These are phyloP conservation scores for Penicillium griseofulvum DNA, from an alignment of 2,329 filamentous ascomycete genomes.

Conservation along the genomic window DNA sequence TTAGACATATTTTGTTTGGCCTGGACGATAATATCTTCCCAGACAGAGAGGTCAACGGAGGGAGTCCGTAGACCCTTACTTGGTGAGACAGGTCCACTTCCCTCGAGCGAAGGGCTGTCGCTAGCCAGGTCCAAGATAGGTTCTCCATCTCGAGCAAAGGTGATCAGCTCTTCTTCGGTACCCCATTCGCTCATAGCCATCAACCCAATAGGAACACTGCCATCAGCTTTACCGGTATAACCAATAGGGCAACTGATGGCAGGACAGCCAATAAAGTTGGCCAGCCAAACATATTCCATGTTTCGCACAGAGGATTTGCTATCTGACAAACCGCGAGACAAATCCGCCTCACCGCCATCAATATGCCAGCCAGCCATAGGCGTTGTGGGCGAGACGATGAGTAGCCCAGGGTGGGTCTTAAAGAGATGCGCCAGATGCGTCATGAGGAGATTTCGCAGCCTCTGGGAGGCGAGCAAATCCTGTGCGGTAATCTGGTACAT, in stretches of 20 bases:
- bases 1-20: conserved; percentile 12
- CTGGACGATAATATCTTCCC: conserved; percentile 40
- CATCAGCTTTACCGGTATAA: conserved; percentile 51
- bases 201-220: conserved; percentile 49
- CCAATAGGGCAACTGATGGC: conserved; percentile 73
- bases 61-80: conserved; percentile 30
- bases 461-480: conserved; percentile 71
- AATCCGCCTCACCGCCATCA: conserved; percentile 59
- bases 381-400: conserved; percentile 76
- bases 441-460: conserved; percentile 75
- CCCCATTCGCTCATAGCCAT: conserved; percentile 59
- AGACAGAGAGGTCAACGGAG: conserved; percentile 24
- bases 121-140: conserved; percentile 40
- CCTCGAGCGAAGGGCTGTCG: conserved; percentile 6
- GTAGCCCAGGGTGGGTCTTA: conserved; percentile 66
- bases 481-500: conserved; percentile 62
- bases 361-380: conserved; percentile 74
- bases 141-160: conserved; percentile 54
- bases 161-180: conserved; percentile 51
- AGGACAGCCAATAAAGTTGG: conserved; percentile 78
- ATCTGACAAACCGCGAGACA: conserved; percentile 65
- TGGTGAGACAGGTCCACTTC: conserved; percentile 2
- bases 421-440: conserved; percentile 71
- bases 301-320: conserved; percentile 68
- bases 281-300: conserved; percentile 84